Percentiles rank a stretch among this genome's conserved stretches.
phyloP scores from a whole-genome alignment of 345 rosid genomes.

The Dimocarpus longan region DNA sequence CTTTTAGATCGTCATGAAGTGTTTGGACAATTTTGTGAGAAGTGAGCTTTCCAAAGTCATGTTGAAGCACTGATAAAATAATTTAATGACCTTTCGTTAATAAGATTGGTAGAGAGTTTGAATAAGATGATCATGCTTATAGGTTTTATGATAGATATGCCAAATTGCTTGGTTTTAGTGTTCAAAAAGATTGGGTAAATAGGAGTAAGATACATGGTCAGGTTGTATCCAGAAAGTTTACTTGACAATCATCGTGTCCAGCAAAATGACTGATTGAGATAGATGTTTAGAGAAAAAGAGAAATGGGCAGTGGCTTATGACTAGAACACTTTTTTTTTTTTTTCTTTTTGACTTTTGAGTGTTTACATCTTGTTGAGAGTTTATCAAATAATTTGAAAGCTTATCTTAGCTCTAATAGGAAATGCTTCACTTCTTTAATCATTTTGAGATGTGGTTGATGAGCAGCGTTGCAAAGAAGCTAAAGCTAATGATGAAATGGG shows the following conservation, averaged over 20 bases:
- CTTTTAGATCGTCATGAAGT: neutral
- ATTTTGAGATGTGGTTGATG: slow-evolving; percentile 33
- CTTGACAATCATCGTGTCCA: slow-evolving; percentile 31
- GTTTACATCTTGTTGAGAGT: slow-evolving; percentile 30
- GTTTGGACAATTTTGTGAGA: neutral
- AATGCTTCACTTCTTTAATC: slow-evolving; percentile 29
- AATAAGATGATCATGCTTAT: slow-evolving; percentile 32
- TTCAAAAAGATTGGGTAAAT: slow-evolving; percentile 36
- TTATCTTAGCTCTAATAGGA: slow-evolving; percentile 26
- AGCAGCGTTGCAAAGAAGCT: slow-evolving; percentile 27
- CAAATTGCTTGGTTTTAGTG: slow-evolving; percentile 28
- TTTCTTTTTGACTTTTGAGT: slow-evolving; percentile 25
- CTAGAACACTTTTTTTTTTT: slow-evolving; percentile 10
- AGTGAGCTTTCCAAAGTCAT: neutral
- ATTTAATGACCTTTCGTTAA: too few relatives aligned
- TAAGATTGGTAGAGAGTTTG: slow-evolving; percentile 26
- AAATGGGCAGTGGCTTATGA: slow-evolving; percentile 34
- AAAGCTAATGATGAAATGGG: slow-evolving; percentile 31
- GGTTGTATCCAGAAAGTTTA: slow-evolving; percentile 33
- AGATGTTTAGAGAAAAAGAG: slow-evolving; percentile 37
- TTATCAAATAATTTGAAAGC: slow-evolving; percentile 29
- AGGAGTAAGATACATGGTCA: slow-evolving; percentile 35
- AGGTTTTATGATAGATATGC: slow-evolving; percentile 31
- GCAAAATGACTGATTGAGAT: slow-evolving; percentile 39
- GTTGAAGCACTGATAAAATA: neutral